Evolutionary conservation across 345 rosid genomes (phyloP).

Genomic region (Lepidium sativum): DNA sequence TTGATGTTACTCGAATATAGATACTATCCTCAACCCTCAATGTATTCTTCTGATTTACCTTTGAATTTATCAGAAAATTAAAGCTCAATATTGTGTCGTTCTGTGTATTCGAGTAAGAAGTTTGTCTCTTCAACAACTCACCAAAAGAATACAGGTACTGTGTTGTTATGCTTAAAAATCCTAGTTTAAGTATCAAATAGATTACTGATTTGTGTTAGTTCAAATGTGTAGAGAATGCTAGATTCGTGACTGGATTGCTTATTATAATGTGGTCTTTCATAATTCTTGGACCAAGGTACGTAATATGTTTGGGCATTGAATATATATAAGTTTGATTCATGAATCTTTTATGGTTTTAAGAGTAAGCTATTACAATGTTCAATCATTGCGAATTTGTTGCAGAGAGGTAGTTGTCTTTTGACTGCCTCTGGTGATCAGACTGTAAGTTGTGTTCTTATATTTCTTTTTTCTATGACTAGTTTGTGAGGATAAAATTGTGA

Average conservation of each 20-base stretch:
- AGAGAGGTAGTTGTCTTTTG: constrained; percentile 59
- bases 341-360: neutral
- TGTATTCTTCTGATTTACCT: too few relatives aligned
- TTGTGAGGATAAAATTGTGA: neutral
- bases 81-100: too few relatives aligned
- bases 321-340: neutral
- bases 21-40: too few relatives aligned
- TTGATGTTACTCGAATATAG: too few relatives aligned
- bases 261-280: constrained; percentile 80
- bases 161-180: too few relatives aligned
- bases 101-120: too few relatives aligned
- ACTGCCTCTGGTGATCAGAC: constrained; percentile 99
- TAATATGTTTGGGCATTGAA: neutral
- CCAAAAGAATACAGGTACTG: too few relatives aligned
- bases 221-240: constrained; percentile 41
- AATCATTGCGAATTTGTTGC: constrained; percentile 17
- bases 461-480: neutral
- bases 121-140: too few relatives aligned
- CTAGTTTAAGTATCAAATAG: too few relatives aligned
- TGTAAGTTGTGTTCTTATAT: constrained; percentile 38
- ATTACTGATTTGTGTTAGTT: neutral
- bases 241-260: constrained; percentile 66
- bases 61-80: too few relatives aligned
- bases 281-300: constrained; percentile 80
- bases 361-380: neutral